Evolutionary conservation across 2,329 filamentous ascomycete species (phyloP).

Genomic region (Exophiala alcalophila): DNA sequence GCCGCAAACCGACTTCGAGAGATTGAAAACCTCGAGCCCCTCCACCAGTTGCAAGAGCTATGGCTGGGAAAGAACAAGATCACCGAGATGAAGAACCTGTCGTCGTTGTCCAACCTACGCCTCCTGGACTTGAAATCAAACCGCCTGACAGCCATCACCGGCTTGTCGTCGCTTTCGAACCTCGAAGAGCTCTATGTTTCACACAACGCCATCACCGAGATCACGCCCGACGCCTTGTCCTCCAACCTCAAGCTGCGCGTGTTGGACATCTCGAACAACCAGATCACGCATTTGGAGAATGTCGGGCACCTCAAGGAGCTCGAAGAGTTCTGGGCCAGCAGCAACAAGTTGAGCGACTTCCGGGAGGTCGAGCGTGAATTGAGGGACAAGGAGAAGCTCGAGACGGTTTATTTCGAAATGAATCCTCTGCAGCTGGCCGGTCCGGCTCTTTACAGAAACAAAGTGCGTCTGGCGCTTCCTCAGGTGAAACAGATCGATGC

Average conservation of each 20-base stretch:
- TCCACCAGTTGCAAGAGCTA: constrained; percentile 77
- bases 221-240: constrained; percentile 64
- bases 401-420: constrained; percentile 94
- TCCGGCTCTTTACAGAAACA: constrained; percentile 89
- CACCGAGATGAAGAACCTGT: constrained; percentile 71
- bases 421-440: constrained; percentile 79
- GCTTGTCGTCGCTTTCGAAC: constrained; percentile 67
- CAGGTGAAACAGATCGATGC: constrained; percentile 93
- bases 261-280: constrained; percentile 87
- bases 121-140: constrained; percentile 96
- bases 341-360: constrained; percentile 78
- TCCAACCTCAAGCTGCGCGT: constrained; percentile 66
- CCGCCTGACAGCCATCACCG: constrained; percentile 74
- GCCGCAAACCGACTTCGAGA: constrained; percentile 89
- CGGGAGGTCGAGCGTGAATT: constrained; percentile 74
- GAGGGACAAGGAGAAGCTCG: constrained; percentile 71
- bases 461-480: constrained; percentile 81
- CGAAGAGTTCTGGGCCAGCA: constrained; percentile 92
- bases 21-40: constrained; percentile 76
- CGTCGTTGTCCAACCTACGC: constrained; percentile 71
- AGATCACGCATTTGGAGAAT: constrained; percentile 70
- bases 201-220: constrained; percentile 80
- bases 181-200: constrained; percentile 95
- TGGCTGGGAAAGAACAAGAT: constrained; percentile 99
- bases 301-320: constrained; percentile 66